A percentile compares a stretch with the other conserved stretches of the same genome.
phyloP scores from a whole-genome alignment of 306 rosid species.

The Begonia fuchsioides region DNA sequence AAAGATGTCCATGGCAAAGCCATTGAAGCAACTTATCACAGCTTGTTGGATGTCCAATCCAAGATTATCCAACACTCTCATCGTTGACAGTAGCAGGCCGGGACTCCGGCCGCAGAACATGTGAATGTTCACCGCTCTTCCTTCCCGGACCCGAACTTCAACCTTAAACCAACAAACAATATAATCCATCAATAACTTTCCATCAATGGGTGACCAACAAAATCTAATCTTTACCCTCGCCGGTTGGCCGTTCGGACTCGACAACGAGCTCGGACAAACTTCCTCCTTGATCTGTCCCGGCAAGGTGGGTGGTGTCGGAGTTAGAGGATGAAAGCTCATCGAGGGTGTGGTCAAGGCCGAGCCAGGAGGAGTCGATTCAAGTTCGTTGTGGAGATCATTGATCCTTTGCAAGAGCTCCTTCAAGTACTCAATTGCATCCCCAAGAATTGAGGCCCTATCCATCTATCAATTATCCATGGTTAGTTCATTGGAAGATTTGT shows the following conservation, averaged over 20 bases:
- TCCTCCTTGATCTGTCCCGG: slow-evolving; percentile 84
- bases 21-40: slow-evolving; percentile 95
- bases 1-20: slow-evolving; percentile 91
- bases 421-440: slow-evolving; percentile 97
- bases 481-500: too few relatives aligned
- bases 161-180: slow-evolving; percentile 23
- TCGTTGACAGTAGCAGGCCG: slow-evolving; percentile 82
- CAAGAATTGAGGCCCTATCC: slow-evolving; percentile 98
- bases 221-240: slow-evolving; percentile 40
- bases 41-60: slow-evolving; percentile 97
- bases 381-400: slow-evolving; percentile 73
- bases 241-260: slow-evolving; percentile 74
- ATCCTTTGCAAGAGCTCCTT: slow-evolving; percentile 90
- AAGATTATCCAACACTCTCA: slow-evolving; percentile 78
- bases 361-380: slow-evolving; percentile 69
- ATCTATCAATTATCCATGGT: slow-evolving; percentile 25
- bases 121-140: slow-evolving; percentile 89
- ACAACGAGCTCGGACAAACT: slow-evolving; percentile 54
- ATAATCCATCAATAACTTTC: neutral
- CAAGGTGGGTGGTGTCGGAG: slow-evolving; percentile 69
- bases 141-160: slow-evolving; percentile 84
- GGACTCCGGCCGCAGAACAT: slow-evolving; percentile 91
- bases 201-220: neutral
- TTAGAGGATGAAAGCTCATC: slow-evolving; percentile 62
- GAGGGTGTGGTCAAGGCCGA: slow-evolving; percentile 44